Conservation (phyloP, 2,329 filamentous ascomycete species). For the Talaromyces sp. region DNA sequence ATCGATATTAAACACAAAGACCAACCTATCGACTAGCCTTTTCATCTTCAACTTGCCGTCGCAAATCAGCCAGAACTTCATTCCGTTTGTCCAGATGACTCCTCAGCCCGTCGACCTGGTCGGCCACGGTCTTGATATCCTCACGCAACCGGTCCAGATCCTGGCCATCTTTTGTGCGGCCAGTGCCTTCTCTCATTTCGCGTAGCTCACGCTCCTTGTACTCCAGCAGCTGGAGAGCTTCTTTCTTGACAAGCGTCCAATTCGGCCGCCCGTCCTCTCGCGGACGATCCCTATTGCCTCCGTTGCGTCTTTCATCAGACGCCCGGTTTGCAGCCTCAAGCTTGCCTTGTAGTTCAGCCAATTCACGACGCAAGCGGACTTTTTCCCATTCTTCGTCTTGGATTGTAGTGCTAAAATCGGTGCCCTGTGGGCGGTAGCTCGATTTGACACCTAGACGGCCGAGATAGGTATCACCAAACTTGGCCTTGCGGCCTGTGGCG, state of each 20-base stretch:
- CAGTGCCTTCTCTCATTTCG: slow-evolving; percentile 60
- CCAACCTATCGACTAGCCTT: slow-evolving; percentile 50
- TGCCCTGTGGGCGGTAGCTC: slow-evolving; percentile 75
- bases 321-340: slow-evolving; percentile 75
- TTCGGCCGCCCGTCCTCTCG: slow-evolving; percentile 67
- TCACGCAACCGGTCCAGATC: slow-evolving; percentile 73
- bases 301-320: slow-evolving; percentile 55
- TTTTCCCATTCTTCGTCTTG: slow-evolving; percentile 96
- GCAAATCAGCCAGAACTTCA: slow-evolving; percentile 68
- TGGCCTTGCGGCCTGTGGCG: slow-evolving; percentile 81
- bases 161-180: slow-evolving; percentile 58
- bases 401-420: slow-evolving; percentile 80
- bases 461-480: slow-evolving; percentile 96
- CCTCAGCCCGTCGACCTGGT: slow-evolving; percentile 90
- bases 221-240: slow-evolving; percentile 88
- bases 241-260: slow-evolving; percentile 87
- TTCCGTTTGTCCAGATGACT: slow-evolving; percentile 72
- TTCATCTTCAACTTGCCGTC: slow-evolving; percentile 81
- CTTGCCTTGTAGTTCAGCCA: slow-evolving; percentile 83
- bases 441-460: slow-evolving; percentile 78
- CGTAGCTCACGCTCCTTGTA: slow-evolving; percentile 80
- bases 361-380: slow-evolving; percentile 86
- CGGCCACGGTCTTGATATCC: slow-evolving; percentile 82
- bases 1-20: background rate
- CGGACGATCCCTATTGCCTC: slow-evolving; percentile 33